Evolutionary conservation across 73 alveolate genomes (phyloP), one percentile per base, ranked within the genome.

Genomic region (Tetrahymena malaccensis): DNA sequence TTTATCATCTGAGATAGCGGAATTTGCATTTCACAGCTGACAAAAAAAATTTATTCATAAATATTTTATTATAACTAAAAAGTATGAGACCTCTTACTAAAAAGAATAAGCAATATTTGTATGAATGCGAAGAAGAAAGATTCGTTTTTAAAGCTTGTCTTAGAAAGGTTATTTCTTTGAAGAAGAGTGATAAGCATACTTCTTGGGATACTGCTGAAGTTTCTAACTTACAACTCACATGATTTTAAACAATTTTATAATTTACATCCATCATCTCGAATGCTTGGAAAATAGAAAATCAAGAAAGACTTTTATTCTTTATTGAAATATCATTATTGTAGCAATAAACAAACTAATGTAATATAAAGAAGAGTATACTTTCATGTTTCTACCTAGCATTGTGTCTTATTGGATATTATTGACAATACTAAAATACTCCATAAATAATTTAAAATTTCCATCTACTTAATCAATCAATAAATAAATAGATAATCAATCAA

Each of bases 61-160:
- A 50, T 50, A 50, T 27, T 70, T 70, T 70, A 5, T 21, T 16
- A 22, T 33, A 33, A 85, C 35, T 27, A 55, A 25, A 19, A 55
- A 95, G 97, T 93, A 85, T 95, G 95, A 85, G 95, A 25, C 97
- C 98, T 19, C 97, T 97, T 27, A 85, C 98, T 25, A 95, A 96
- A 27, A 97, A 97, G 94, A 96, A 96, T 70, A 97, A 97, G 96
- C 97, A 97, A 96, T 95, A 97, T 93, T 96, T 98, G 43, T 98
- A 98, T 95, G 99, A 98, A 93, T 98, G 99, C 57, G 99, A 98
- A 95, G 99, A 98, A 93, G 99, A 98, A 96, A 94, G 99, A 94
- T 97, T 98, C 98, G 98, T 97, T 35, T 96, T 94, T 34, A 98
- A 98, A 95, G 99, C 99, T 43, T 98, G 99, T 96, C 94, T 98